A percentile compares a stretch with the other conserved stretches of the same genome.
These are phyloP conservation scores for Fusarium dimerum DNA, from an alignment of 2,329 filamentous ascomycete genomes.

Conservation along the genomic window DNA sequence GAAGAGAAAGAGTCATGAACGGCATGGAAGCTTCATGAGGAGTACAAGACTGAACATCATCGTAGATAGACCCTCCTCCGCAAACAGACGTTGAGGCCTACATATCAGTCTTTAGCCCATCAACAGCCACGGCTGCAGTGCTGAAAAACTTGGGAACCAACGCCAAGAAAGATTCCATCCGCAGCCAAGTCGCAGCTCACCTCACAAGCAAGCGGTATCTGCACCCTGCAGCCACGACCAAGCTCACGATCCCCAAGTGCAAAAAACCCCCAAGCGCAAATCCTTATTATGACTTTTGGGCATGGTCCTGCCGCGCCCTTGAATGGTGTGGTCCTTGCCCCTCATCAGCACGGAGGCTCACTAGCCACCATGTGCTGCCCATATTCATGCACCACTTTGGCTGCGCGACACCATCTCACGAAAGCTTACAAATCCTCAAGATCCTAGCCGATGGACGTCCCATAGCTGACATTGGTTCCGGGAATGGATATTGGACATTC, in stretches of 20 bases:
- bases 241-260: constrained; percentile 47
- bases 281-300: constrained; percentile 69
- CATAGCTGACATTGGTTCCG: constrained; percentile 68
- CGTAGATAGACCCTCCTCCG: constrained; percentile 49
- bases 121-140: constrained; percentile 60
- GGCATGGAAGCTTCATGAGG: background rate
- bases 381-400: constrained; percentile 80
- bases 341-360: constrained; percentile 51
- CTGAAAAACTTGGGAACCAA: constrained; percentile 65
- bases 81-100: constrained; percentile 65
- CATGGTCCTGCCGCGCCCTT: constrained; percentile 63
- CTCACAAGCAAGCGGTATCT: constrained; percentile 55
- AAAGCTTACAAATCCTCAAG: constrained; percentile 62
- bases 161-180: constrained; percentile 63
- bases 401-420: constrained; percentile 69
- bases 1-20: background rate
- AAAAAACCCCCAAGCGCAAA: constrained; percentile 53
- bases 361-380: constrained; percentile 68
- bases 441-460: constrained; percentile 53
- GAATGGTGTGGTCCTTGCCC: constrained; percentile 65
- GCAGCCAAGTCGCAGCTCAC: constrained; percentile 56
- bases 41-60: constrained; percentile 11
- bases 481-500: constrained; percentile 76
- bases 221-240: constrained; percentile 41
- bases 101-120: constrained; percentile 63